Percentiles rank a stretch among this genome's conserved stretches.
Conservation (phyloP, 305 asterid species). For the Plantago lanceolata region DNA sequence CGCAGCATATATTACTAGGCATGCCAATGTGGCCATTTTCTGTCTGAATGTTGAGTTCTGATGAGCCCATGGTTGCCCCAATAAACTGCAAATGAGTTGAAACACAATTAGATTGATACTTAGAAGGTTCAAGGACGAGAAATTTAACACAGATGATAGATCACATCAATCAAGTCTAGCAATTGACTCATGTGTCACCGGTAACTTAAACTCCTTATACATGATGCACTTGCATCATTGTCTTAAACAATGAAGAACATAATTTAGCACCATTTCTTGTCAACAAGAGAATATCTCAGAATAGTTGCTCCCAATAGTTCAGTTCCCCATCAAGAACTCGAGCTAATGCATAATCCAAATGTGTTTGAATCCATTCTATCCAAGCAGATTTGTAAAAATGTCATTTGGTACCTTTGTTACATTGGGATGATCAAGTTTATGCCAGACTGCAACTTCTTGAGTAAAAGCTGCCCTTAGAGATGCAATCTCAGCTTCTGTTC, state of each 20-base stretch:
- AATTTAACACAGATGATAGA: not conserved
- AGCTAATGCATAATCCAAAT: not conserved
- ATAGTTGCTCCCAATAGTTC: not conserved
- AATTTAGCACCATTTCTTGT: not conserved
- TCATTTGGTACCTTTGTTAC: constrained; percentile 60
- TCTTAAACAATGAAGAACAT: not conserved
- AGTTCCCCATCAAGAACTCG: not conserved
- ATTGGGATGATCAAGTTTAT: constrained; percentile 85
- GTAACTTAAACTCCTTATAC: not conserved
- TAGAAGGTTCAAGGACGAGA: constrained; percentile 4
- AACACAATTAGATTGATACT: not conserved
- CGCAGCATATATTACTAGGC: constrained; percentile 87
- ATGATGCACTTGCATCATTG: not conserved
- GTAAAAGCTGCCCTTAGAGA: constrained; percentile 79
- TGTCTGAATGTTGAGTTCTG: constrained; percentile 67
- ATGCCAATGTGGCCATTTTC: constrained; percentile 62
- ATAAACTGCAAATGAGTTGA: constrained; percentile 50
- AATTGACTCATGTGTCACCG: not conserved
- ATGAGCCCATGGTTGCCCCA: constrained; percentile 88
- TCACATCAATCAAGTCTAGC: not conserved
- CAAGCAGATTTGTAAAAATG: not conserved
- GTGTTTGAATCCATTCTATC: not conserved
- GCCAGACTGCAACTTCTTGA: constrained; percentile 95
- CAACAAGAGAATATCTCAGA: not conserved
- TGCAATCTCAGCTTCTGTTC: constrained; percentile 70